A percentile compares a stretch with the other conserved stretches of the same genome.
Conservation (phyloP, 768 basidiomycete species). For the Strobilomyces dryophilus region DNA sequence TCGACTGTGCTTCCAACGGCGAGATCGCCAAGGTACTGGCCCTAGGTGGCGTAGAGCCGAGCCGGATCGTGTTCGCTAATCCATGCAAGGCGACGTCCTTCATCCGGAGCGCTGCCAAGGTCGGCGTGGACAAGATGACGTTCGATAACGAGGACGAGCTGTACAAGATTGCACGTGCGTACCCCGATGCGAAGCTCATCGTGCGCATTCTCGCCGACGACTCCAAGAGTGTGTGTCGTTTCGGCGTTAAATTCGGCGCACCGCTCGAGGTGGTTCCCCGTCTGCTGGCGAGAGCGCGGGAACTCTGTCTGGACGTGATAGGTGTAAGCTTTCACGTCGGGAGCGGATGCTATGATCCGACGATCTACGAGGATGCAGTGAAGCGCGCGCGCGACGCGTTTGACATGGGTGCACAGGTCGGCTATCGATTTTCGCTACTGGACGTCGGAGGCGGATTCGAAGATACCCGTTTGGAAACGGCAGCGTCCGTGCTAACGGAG, state of each 20-base stretch:
- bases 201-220: conserved; percentile 98
- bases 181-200: conserved; percentile 82
- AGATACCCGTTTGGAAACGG: conserved; percentile 76
- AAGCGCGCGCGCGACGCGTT: conserved; percentile 79
- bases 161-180: conserved; percentile 80
- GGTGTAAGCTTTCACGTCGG: conserved; percentile 99
- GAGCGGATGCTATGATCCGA: conserved; percentile 91
- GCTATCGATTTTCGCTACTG: conserved; percentile 78
- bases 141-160: conserved; percentile 98
- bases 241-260: conserved; percentile 97
- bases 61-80: conserved; percentile 94
- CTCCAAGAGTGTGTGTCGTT: conserved; percentile 87
- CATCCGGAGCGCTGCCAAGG: conserved; percentile 76
- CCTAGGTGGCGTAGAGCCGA: conserved; percentile 70
- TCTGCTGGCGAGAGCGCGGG: conserved; percentile 74
- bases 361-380: conserved; percentile 87
- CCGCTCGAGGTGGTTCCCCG: conserved; percentile 74
- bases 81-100: conserved; percentile 97
- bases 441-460: conserved; percentile 98
- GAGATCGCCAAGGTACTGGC: conserved; percentile 82
- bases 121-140: conserved; percentile 89
- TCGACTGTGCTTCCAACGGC: conserved; percentile 95
- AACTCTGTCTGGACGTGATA: conserved; percentile 78
- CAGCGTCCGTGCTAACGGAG: conserved; percentile 62
- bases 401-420: conserved; percentile 77